Conservation (phyloP, 139 green algal genomes). For the Auxenochlorella pyrenoidosa region DNA sequence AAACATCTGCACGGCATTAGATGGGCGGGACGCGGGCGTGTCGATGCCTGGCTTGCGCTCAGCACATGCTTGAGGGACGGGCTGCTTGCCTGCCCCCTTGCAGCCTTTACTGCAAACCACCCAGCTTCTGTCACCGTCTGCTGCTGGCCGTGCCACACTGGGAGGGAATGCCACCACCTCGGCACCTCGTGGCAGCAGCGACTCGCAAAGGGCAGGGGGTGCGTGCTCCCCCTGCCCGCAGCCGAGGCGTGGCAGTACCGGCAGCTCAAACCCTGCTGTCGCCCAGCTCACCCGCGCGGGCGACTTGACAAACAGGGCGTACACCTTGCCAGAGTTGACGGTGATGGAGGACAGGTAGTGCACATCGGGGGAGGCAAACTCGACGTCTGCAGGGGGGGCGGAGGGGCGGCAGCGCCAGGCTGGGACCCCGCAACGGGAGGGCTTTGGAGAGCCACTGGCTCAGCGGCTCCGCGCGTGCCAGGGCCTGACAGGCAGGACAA, state of each 20-base stretch:
- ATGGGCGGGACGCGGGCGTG: neutral
- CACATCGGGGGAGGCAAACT: constrained; percentile 60
- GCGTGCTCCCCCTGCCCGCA: neutral
- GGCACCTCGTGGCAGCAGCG: neutral
- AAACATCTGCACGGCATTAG: constrained; percentile 48
- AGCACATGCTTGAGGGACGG: no score
- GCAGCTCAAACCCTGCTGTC: neutral
- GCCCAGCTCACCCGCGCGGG: constrained; percentile 33
- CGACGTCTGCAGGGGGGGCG: constrained; percentile 44
- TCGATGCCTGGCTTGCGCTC: no score
- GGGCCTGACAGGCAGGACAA: no score
- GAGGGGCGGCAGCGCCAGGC: neutral
- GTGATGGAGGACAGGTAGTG: constrained; percentile 79
- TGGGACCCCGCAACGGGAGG: neutral
- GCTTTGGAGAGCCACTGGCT: no score
- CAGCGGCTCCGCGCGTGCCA: no score
- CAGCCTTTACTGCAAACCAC: no score
- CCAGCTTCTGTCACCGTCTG: neutral
- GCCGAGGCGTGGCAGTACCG: neutral
- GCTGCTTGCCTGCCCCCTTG: no score
- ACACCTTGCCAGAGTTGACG: constrained; percentile 81
- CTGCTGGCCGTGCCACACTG: neutral
- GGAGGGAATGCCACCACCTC: neutral
- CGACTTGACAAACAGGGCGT: constrained; percentile 67
- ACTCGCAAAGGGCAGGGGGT: neutral